Evolutionary conservation across 805 yeast genomes (phyloP), one percentile per base, ranked within the genome.

Genomic region (Clavispora asparagi): DNA sequence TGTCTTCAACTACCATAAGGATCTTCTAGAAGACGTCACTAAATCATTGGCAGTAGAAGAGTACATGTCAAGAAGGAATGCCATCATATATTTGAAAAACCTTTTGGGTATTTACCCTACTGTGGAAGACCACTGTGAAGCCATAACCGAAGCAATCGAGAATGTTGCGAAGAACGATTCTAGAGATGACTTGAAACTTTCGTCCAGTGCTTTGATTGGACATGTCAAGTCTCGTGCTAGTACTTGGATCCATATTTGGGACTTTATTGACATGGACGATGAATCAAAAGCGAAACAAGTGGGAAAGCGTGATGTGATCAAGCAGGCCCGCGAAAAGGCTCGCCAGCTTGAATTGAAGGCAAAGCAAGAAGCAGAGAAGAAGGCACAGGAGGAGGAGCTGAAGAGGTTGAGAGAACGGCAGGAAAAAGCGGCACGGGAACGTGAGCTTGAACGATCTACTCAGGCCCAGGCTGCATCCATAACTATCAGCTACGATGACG

Each of bases 21-120:
- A 59, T 1, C 60, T 87, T 7, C 63, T 81, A 12, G 61, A 64
- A 1, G 78, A 76, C 28, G 51, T 82, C 9, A 52, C 62, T 9
- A 52, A 60, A 1, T 70, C 82, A 4, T 64, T 85, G 39, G 57
- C 61, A 16, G 74, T 78, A 7, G 61, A 67, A 3, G 85, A 84
- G 45, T 91, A 89, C 61, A 85, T 87, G 80, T 82, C 86, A 2
- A 76, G 94, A 43, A 78, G 90, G 45, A 91, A 90, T 63, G 79
- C 88, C 3, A 86, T 90, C 48, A 84, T 87, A 1, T 79, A 88
- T 55, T 68, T 90, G 69, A 87, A 84, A 59, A 81, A 81, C 53
- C 64, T 84, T 39, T 65, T 83, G 16, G 74, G 76, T 2, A 73
- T 77, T 13, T 89, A 80, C 59, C 96, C 97, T 0, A 67, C 74